Base-by-base conservation (phyloP, 2,329 filamentous ascomycete genomes). In the Bipolaris zeicola region DNA sequence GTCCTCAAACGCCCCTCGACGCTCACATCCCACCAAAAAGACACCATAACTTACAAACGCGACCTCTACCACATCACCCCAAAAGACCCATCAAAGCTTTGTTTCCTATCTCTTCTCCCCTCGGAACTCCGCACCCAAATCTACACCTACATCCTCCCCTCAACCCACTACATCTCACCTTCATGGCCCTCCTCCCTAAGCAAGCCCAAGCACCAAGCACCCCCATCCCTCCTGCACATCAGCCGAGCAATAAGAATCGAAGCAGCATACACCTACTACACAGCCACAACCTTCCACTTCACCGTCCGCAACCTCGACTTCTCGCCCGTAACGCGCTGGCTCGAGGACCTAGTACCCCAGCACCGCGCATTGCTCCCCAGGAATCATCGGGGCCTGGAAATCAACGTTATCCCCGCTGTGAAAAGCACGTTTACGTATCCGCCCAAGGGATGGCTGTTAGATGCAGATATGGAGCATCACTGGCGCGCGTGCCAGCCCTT, bases 231-330 rank as follows among this genome's bases (percentile, higher is more conserved):
- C 1, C 58, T 72, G 4, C 60, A 61, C 18, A 52, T 67, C 31
- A 67, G 64, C 50, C 65, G 67, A 16, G 60, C 61, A 7, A 61
- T 73, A n/a, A 62, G 70, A 6, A 61, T 65, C n/a, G 71, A 74
- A 61, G 65, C 63, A 3, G 65, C 66, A 20, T 70, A 71, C 36
- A 54, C 56, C 14, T 72, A 67, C 57, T 74, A 70, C 54, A 61
- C 60, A 0, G 39, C 28, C 31, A 55, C 61, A 2, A 28, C 42
- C 14, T 72, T 74, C 45, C 53, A 42, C 10, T 65, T 58, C 51
- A 24, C 44, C 3, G 48, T 68, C 1, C 44, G 53, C 22, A 62
- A 65, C 33, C 57, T 70, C 7, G 46, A 64, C n/a, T 72, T 68
- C 57, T 11, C 18, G 0, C 39, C 34, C 2, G 34, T 66, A 0